Conservation (phyloP, 140 eudicot species). For the Senecio squalidus region DNA sequence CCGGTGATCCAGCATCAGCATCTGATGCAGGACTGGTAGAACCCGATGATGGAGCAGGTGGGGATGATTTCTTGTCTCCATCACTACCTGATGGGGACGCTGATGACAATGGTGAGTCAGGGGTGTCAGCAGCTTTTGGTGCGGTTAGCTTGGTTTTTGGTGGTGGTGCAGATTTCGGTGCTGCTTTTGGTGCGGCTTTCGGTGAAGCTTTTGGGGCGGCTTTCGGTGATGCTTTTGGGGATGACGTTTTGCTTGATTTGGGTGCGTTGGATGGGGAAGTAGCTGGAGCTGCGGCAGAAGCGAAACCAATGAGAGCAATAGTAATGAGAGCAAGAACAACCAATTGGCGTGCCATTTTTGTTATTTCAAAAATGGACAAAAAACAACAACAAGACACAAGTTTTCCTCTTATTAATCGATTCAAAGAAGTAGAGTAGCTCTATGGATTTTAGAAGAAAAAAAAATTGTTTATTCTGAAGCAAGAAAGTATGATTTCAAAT, state of each 20-base stretch:
- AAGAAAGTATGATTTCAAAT: constrained; percentile 11
- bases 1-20: no score
- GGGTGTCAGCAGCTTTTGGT: constrained; percentile 3
- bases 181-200: not conserved
- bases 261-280: constrained; percentile 28
- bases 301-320: constrained; percentile 36
- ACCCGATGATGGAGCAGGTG: constrained; percentile 39
- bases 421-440: constrained; percentile 5
- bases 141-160: constrained; percentile 12
- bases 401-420: not conserved
- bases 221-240: no score
- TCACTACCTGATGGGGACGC: no score
- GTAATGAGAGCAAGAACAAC: constrained; percentile 38
- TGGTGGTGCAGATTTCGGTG: constrained; percentile 21
- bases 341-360: constrained; percentile 44
- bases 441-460: no score
- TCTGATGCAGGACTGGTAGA: not conserved
- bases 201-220: constrained; percentile 21
- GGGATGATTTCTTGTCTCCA: constrained; percentile 24
- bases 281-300: constrained; percentile 15
- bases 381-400: not conserved
- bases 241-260: not conserved
- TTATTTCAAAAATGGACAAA: not conserved
- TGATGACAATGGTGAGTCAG: not conserved
- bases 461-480: constrained; percentile 13